Base-by-base conservation (phyloP, 2,329 filamentous ascomycete species). In the Didymella lethalis region DNA sequence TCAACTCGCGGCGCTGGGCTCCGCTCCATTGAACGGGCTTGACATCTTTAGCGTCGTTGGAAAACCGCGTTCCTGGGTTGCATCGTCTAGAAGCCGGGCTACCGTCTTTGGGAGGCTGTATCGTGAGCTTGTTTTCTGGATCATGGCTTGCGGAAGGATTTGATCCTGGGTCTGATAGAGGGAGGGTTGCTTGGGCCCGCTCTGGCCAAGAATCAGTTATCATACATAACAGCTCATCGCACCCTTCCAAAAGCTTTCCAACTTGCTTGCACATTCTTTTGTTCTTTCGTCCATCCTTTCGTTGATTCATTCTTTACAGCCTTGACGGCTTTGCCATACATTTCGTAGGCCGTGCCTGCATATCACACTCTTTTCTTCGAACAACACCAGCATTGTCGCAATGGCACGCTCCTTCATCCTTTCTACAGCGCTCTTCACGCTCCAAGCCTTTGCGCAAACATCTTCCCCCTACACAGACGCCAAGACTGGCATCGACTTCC, bases 401-500 rank as follows among this genome's bases (percentile, higher is more conserved):
- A 75, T 75, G 72, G 52, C 64, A 53, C 69, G 69, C 51, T 71
- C 68, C n/a, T 63, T 70, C 57, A 47, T 72, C 48, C 59, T 74
- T 56, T 65, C 66, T 36, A 62, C 64, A n/a, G 65, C 67, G 43
- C 48, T 74, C 16, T 63, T 74, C 29, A 70, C 65, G 23, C 61
- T 72, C 29, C 61, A 64, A 50, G 66, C 59, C n/a, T 50, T 61
- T 12, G 72, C 72, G 41, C 73, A 76, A 36, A 62, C 63, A 7
- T 66, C 70, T 7, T 50, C 66, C 1, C 59, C 62, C 5, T 74
- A 70, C 57, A 75, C 70, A 2, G 74, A 77, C 49, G 61, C 65
- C 6, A 73, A 72, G 48, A 75, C 65, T 5, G 71, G 71, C 31
- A 76, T 77, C 56, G 70, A 62, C 5, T 77, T 76, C 72, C 69